Percentiles rank a stretch among this genome's conserved stretches.
Evolutionary conservation across 352 stramenopile genomes (phyloP).

Genomic region (Lagenidium sp.): DNA sequence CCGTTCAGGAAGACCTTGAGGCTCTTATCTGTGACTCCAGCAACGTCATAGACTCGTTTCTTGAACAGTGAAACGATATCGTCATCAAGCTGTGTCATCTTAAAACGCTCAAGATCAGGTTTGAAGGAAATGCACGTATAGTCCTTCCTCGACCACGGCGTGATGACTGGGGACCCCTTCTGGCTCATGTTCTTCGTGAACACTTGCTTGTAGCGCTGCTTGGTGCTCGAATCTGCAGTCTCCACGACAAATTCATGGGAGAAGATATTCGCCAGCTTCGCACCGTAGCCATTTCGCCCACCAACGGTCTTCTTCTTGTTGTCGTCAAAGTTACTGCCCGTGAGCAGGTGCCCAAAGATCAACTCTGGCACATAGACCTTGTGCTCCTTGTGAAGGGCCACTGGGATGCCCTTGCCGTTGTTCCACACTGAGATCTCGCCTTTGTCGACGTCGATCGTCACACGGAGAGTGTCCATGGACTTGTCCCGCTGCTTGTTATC

Average conservation of each 20-base stretch:
- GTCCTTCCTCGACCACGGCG: slow-evolving; percentile 74
- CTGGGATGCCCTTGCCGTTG: slow-evolving; percentile 96
- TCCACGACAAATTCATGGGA: slow-evolving; percentile 98
- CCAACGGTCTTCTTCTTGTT: slow-evolving; percentile 93
- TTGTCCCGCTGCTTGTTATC: slow-evolving; percentile 99
- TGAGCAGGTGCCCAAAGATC: slow-evolving; percentile 97
- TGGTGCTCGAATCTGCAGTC: slow-evolving; percentile 90
- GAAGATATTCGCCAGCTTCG: slow-evolving; percentile 99
- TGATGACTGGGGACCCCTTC: slow-evolving; percentile 83
- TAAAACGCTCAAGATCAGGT: slow-evolving; percentile 92
- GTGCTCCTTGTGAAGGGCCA: slow-evolving; percentile 95
- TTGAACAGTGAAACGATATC: slow-evolving; percentile 96
- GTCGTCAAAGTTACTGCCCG: slow-evolving; percentile 98
- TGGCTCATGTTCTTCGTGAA: slow-evolving; percentile 93
- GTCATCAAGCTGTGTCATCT: slow-evolving; percentile 86
- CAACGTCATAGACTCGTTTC: slow-evolving; percentile 96
- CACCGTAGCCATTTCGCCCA: slow-evolving; percentile 96
- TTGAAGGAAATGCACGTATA: slow-evolving; percentile 97
- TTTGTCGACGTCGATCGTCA: slow-evolving; percentile 89
- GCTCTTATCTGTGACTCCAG: slow-evolving; percentile 90
- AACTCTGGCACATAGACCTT: slow-evolving; percentile 97
- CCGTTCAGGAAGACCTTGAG: slow-evolving; percentile 94
- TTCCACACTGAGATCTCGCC: slow-evolving; percentile 96
- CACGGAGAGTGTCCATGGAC: slow-evolving; percentile 91
- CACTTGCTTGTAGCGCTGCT: slow-evolving; percentile 91